Base-by-base conservation (phyloP, 1,284 basidiomycete genomes). In the Cutaneotrichosporon sp. region DNA sequence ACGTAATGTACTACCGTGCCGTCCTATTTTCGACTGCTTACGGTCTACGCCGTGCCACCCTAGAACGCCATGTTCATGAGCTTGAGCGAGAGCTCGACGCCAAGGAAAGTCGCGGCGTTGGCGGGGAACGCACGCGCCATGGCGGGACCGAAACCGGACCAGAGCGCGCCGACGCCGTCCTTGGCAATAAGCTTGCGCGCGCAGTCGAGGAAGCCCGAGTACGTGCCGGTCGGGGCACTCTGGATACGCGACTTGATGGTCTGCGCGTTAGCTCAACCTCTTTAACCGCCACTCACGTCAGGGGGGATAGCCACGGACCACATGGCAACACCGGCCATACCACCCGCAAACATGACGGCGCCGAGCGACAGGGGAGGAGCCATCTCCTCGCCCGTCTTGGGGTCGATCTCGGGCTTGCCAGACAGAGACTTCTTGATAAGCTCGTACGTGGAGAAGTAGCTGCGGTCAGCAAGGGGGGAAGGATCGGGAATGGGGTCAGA, bases 381-480 rank as follows among this genome's bases (percentile, higher is more conserved):
- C 30, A 86, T 86, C 42, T 81, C 82, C 42, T 67, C 42, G 85
- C 90, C 66, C 10, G 61, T 64, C 1, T 18, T 41, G 17, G 67
- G 69, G 34, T 71, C 54, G 18, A 54, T 53, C 30, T 45, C 51
- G 8, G 69, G 66, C 22, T 56, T 18, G 23, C 55, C 51, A 13
- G 80, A 79, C 55, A 99, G 76, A 9, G 81, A 74, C 67, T 87
- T 88, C 79, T 98, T 98, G 53, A 90, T 85, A 37, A 90, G 80
- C 77, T 99, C 96, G 75, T 99, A 99, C 5, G 92, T 88, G 26
- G 90, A 90, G 72, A 99, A 99, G 79, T 98, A 97, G 43, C 90
- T 93, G 23, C 7, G 22, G 46, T 48, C n/a, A 48, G 46, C n/a
- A 17, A 14, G 41, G 23, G 15, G 4, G 20, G 21, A 1, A 21